Evolutionary conservation across 2,329 filamentous ascomycete species (phyloP).

Genomic region (Fusarium tjaetaba): DNA sequence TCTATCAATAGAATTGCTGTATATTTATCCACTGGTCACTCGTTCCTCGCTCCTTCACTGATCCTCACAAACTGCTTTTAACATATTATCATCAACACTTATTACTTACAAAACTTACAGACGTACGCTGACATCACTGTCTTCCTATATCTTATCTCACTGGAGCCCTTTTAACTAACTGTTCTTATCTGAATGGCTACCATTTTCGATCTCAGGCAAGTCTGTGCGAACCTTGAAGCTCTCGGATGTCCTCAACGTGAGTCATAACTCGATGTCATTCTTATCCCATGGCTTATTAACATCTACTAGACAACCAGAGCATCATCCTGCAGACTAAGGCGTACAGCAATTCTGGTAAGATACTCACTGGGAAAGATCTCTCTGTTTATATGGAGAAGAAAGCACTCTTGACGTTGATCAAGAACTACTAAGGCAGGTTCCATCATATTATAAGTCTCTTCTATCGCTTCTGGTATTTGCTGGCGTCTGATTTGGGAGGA

Average conservation of each 20-base stretch:
- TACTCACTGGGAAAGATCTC: neutral
- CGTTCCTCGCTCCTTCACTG: fast-evolving
- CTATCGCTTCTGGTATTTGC: fast-evolving
- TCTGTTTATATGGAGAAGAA: neutral
- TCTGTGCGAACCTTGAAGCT: neutral
- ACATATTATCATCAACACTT: fast-evolving
- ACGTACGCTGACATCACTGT: fast-evolving
- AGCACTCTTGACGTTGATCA: neutral
- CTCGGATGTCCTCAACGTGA: neutral
- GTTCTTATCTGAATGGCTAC: neutral
- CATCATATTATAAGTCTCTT: fast-evolving
- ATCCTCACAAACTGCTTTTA: fast-evolving
- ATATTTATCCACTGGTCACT: fast-evolving
- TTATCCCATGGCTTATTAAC: fast-evolving
- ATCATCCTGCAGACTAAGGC: neutral
- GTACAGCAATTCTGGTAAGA: neutral
- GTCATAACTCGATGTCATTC: fast-evolving
- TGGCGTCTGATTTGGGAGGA: fast-evolving
- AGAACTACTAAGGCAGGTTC: neutral
- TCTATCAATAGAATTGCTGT: fast-evolving
- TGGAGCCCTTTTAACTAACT: fast-evolving
- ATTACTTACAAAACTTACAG: neutral
- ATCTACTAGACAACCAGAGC: neutral
- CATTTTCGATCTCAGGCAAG: neutral
- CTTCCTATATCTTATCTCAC: fast-evolving